Percentiles rank a stretch among this genome's conserved stretches.
Conservation (phyloP, 192 early-diverging fungal genomes). For the Umbelopsis vinacea region DNA sequence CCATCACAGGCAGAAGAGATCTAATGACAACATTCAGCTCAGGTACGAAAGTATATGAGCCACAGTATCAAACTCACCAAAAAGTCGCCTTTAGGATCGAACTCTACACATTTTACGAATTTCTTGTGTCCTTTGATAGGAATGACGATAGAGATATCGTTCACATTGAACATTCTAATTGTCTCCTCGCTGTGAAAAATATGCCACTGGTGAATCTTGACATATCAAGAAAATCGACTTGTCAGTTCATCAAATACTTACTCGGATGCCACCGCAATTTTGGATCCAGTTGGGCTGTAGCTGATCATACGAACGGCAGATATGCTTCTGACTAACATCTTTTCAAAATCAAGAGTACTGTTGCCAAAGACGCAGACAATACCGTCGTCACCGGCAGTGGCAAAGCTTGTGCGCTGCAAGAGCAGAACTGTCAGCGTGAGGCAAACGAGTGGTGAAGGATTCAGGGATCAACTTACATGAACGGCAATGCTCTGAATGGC, state of each 20-base stretch:
- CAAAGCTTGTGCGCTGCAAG: conserved; percentile 21
- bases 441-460: background rate
- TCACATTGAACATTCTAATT: conserved; percentile 33
- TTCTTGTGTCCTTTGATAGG: conserved; percentile 33
- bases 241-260: conserved; percentile 17
- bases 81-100: conserved; percentile 35
- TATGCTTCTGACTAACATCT: conserved; percentile 32
- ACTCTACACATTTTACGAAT: conserved; percentile 34
- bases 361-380: conserved; percentile 27
- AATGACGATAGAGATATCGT: conserved; percentile 27
- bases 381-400: conserved; percentile 33
- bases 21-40: background rate
- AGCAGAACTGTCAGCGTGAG: background rate
- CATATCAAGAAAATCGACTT: background rate
- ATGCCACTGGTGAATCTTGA: background rate
- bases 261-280: conserved; percentile 43
- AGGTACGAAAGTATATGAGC: background rate
- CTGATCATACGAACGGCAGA: conserved; percentile 33
- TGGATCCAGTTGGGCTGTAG: conserved; percentile 28
- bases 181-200: conserved; percentile 31
- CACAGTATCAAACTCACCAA: conserved; percentile 14
- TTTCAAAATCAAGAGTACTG: conserved; percentile 26
- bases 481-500: conserved; percentile 25
- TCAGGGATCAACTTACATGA: background rate
- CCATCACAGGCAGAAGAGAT: conserved; percentile 64